Evolutionary conservation across 805 yeast species (phyloP).

Genomic region (Kregervanrija delftensis): DNA sequence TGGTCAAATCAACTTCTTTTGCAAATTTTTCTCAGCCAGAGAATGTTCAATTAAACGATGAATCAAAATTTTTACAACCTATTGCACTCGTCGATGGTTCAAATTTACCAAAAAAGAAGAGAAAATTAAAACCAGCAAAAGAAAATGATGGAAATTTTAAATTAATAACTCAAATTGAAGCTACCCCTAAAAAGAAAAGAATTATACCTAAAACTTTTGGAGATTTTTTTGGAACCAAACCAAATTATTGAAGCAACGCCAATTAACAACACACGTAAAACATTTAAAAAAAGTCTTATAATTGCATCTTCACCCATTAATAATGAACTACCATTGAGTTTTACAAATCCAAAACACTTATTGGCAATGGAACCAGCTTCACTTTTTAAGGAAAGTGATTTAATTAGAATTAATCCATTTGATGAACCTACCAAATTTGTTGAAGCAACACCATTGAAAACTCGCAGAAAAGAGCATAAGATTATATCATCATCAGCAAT

Average conservation of each 20-base stretch:
- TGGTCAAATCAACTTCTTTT: constrained; percentile 22
- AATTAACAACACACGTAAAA: constrained; percentile 4
- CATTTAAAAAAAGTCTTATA: constrained; percentile 3
- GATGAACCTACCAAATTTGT: no score
- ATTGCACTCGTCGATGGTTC: no score
- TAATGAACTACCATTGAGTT: not conserved
- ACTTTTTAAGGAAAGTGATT: constrained; percentile 3
- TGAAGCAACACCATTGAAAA: constrained; percentile 7
- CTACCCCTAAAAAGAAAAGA: constrained; percentile 22
- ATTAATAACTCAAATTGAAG: constrained; percentile 19
- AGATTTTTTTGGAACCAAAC: not conserved
- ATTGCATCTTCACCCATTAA: not conserved
- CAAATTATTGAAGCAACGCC: constrained; percentile 20
- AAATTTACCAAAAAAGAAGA: constrained; percentile 6
- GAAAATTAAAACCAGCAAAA: constrained; percentile 10
- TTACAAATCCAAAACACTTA: no score
- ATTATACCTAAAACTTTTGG: not conserved
- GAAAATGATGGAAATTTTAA: not conserved
- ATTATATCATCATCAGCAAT: not conserved
- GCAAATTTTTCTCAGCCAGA: no score
- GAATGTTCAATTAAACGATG: no score
- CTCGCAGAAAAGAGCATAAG: not conserved
- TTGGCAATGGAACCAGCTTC: not conserved
- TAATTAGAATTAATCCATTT: not conserved
- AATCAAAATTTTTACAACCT: no score